Evolutionary conservation across 495 filamentous ascomycete genomes (phyloP), one percentile per base, ranked within the genome.

Genomic region (Penicillium dipodomyicola): DNA sequence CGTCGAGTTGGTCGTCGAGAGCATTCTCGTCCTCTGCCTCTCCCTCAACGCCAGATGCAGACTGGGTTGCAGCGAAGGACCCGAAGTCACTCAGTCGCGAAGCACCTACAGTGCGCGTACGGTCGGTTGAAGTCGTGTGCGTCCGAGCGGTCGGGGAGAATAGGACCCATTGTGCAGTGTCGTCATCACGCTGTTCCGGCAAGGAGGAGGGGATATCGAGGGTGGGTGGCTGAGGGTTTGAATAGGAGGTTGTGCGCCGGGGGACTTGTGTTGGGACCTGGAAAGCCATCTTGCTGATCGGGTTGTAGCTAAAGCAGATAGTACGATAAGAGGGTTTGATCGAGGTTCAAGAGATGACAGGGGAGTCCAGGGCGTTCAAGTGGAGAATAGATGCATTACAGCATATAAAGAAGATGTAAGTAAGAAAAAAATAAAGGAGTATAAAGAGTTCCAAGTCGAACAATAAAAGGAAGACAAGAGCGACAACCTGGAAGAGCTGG

Each of bases 141-240:
- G 86, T 88, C 17, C 81, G 81, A 37, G 84, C 80, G 44, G 82
- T 83, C 23, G 92, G 91, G 11, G 91, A 91, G 74, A 98, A 98
- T 61, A 98, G 83, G 43, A 98, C 85, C 95, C 94, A 97, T 84
- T 96, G 92, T 67, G 92, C 86, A 4, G 90, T 84, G 49, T 96
- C 88, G 64, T 87, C 84, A 58, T 71, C 60, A 52, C 66, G 57
- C 60, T 67, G 74, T 22, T 79, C 72, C 5, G 64, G 46, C 5
- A 65, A 55, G 33, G 74, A 65, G 35, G 75, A 67, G 5, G 75
- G 74, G 39, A 68, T 59, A 41, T 73, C 70, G 17, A 77, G 64
- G 4, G 62, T 32, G 19, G 72, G 72, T 14, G 74, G 70, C 54
- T 80, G 78, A 12, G 81, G 69, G 8, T 76, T 59, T n/a, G 78